Evolutionary conservation across 192 early-diverging fungal genomes (phyloP).

Genomic region (Coemansia sp.): DNA sequence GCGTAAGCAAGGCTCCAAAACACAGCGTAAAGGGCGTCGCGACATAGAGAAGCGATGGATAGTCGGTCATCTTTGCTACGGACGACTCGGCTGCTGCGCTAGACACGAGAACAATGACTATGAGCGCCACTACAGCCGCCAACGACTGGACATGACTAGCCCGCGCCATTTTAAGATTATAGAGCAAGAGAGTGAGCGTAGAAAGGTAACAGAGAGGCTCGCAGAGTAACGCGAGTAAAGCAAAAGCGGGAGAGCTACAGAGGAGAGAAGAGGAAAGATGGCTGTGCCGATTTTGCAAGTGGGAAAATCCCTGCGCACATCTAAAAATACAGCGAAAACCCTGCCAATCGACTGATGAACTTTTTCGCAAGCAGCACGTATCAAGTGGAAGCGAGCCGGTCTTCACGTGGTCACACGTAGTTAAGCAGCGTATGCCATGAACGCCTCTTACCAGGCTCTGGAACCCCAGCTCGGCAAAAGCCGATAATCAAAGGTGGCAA

Average conservation of each 20-base stretch:
- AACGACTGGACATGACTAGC: not conserved
- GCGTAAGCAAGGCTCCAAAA: slow-evolving; percentile 40
- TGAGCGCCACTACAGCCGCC: slow-evolving; percentile 1
- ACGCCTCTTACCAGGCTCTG: not conserved
- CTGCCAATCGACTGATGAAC: not conserved
- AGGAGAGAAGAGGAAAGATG: not conserved
- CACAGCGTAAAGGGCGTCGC: slow-evolving; percentile 41
- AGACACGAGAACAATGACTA: slow-evolving; percentile 2
- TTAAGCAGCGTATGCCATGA: not conserved
- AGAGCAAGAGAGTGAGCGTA: not conserved
- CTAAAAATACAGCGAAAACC: not conserved
- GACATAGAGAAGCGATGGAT: slow-evolving; percentile 40
- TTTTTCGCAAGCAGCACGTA: not conserved
- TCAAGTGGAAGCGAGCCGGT: not conserved
- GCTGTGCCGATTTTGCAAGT: not conserved
- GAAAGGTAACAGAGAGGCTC: not conserved
- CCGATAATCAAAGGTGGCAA: not conserved
- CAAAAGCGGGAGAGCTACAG: not conserved
- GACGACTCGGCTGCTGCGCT: slow-evolving; percentile 6
- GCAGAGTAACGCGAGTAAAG: not conserved
- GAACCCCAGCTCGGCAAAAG: not conserved
- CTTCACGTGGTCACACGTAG: not conserved
- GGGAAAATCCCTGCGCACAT: not conserved
- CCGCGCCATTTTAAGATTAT: not conserved
- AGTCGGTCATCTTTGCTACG: slow-evolving; percentile 28